Conservation (phyloP, 2,329 filamentous ascomycete species). For the Sclerotinia nivalis region DNA sequence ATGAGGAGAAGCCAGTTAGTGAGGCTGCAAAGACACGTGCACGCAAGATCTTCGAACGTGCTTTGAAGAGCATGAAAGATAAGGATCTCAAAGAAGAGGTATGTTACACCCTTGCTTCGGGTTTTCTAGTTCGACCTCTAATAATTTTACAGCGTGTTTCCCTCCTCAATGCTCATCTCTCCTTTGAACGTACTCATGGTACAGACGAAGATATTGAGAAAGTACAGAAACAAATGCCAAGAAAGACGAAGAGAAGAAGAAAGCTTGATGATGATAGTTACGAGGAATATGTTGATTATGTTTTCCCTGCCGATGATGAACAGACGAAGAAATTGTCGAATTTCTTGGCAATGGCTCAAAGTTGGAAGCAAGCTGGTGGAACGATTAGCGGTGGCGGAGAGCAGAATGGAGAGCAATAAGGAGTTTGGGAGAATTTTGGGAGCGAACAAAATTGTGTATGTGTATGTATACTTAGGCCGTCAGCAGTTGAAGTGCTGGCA, state of each 20-base stretch:
- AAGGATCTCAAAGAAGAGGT: constrained; percentile 87
- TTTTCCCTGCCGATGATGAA: constrained; percentile 94
- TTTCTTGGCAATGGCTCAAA: constrained; percentile 80
- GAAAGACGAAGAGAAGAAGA: constrained; percentile 87
- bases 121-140: constrained; percentile 34
- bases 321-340: constrained; percentile 80
- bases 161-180: constrained; percentile 87
- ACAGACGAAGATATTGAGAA: constrained; percentile 71
- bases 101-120: constrained; percentile 34
- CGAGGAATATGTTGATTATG: constrained; percentile 96
- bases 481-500: background rate
- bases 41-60: constrained; percentile 80
- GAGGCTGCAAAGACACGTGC: constrained; percentile 82
- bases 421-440: background rate
- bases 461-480: constrained; percentile 8
- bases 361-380: constrained; percentile 54
- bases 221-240: constrained; percentile 91
- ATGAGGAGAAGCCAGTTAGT: constrained; percentile 65
- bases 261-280: constrained; percentile 89
- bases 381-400: constrained; percentile 20
- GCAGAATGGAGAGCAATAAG: constrained; percentile 2
- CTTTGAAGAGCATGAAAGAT: constrained; percentile 83
- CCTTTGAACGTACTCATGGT: constrained; percentile 87
- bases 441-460: background rate
- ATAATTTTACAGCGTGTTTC: constrained; percentile 65